Base-by-base conservation (phyloP, 2,329 filamentous ascomycete species). In the Trichoderma breve region DNA sequence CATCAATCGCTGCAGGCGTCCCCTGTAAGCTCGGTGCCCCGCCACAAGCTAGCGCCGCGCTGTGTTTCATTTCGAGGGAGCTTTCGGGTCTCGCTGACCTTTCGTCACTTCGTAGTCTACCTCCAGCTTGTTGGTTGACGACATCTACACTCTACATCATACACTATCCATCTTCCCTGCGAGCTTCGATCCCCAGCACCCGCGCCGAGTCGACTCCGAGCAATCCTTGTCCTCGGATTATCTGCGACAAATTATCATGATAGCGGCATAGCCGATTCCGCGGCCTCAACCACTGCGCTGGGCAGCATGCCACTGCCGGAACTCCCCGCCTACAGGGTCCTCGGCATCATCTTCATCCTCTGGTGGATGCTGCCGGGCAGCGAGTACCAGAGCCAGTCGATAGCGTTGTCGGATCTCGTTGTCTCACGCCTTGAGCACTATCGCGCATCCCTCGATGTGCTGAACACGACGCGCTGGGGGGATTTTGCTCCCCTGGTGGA, bases 401-500 rank as follows among this genome's bases (percentile, higher is more conserved):
- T 80, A 3, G 74, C 79, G 4, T 73, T 80, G 1, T 82, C 82
- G 4, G 81, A 82, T 34, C 74, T 83, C 32, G 80, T 81, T 76
- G 58, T 82, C 79, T 65, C 84, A 69, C 85, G 87, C 12, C 81
- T 90, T 18, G 80, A 79, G n/a, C 83, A 84, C 51, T 87, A 89
- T 74, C 83, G 85, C 55, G 79, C 84, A 71, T 85, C 87, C 2
- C 86, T 88, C 73, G 79, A 82, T 64, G 81, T 88, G 21, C 81
- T 91, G 53, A 89, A 90, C 77, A 80, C 80, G 71, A 88, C 88
- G 21, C 79, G 77, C 73, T 91, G 89, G 89, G 87, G 87, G 64
- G 88, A 90, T 78, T 91, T 91, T 78, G 76, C 81, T 18, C 89
- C 88, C 12, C 79, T 76, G 11, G 72, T 75, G 53, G 76, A 75